phyloP scores from a whole-genome alignment of 1,139 yeast species.

The Schizosaccharomyces versatilis region DNA sequence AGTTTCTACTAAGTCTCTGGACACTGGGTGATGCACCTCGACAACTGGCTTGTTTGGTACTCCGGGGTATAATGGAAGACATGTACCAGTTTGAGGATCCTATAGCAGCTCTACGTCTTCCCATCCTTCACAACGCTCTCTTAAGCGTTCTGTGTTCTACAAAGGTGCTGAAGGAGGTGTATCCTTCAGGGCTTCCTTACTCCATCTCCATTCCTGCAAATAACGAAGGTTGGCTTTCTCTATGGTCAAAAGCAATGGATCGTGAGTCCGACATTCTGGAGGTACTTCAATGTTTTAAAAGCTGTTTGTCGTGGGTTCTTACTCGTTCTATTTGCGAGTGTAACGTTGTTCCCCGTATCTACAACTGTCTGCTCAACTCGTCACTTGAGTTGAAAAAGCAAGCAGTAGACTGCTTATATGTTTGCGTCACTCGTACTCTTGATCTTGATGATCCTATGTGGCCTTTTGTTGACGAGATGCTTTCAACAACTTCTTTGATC shows the following conservation, averaged over 20 bases:
- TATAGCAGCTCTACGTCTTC: slow-evolving; percentile 58
- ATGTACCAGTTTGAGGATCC: slow-evolving; percentile 83
- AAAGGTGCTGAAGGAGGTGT: slow-evolving; percentile 46
- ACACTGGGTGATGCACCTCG: slow-evolving; percentile 25
- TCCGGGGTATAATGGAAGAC: slow-evolving; percentile 79
- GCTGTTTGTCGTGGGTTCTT: slow-evolving; percentile 69
- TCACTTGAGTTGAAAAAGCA: background rate
- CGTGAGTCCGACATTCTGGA: slow-evolving; percentile 20
- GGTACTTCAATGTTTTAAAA: slow-evolving; percentile 35
- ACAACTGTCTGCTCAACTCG: background rate
- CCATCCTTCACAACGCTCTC: slow-evolving; percentile 39
- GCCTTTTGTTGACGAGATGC: background rate
- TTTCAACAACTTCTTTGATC: background rate
- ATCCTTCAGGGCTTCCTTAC: slow-evolving; percentile 31
- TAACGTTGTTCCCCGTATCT: slow-evolving; percentile 32
- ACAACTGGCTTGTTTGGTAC: slow-evolving; percentile 54
- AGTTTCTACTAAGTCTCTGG: slow-evolving; percentile 57
- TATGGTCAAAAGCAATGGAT: slow-evolving; percentile 34
- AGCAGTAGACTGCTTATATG: slow-evolving; percentile 1
- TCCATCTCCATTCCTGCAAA: slow-evolving; percentile 53
- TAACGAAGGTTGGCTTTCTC: slow-evolving; percentile 64
- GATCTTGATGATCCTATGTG: slow-evolving; percentile 1
- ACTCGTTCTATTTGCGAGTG: slow-evolving; percentile 41
- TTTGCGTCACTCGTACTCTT: background rate
- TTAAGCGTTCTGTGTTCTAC: slow-evolving; percentile 31